phyloP scores from a whole-genome alignment of 192 early-diverging fungal genomes.

The Spizellomyces punctatus region DNA sequence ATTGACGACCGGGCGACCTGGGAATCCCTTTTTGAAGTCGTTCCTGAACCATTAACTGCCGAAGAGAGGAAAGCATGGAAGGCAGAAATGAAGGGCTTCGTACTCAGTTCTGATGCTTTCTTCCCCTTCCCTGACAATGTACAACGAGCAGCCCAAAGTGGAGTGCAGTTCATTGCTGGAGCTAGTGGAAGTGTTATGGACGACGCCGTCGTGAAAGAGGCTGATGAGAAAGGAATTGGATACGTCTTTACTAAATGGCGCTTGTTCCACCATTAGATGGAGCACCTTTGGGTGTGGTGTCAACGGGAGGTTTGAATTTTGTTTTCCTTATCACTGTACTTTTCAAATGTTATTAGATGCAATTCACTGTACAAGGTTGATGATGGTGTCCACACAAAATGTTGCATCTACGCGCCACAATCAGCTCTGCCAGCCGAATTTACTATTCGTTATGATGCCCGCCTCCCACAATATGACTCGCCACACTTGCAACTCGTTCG shows the following conservation, averaged over 20 bases:
- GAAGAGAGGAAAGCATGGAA: constrained; percentile 81
- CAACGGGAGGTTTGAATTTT: too few relatives aligned
- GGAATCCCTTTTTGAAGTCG: constrained; percentile 76
- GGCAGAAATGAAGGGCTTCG: constrained; percentile 69
- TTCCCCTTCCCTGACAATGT: constrained; percentile 99
- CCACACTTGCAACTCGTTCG: constrained; percentile 3
- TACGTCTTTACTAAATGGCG: constrained; percentile 85
- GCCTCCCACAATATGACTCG: not conserved
- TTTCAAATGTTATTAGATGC: too few relatives aligned
- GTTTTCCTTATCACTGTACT: too few relatives aligned
- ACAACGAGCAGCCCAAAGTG: constrained; percentile 79
- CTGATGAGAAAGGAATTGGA: constrained; percentile 81
- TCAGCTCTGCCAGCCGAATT: too few relatives aligned
- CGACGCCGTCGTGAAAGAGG: constrained; percentile 75
- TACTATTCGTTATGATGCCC: too few relatives aligned
- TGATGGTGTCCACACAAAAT: too few relatives aligned
- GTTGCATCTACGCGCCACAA: too few relatives aligned
- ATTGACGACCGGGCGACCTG: constrained; percentile 80
- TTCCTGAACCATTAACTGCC: constrained; percentile 78
- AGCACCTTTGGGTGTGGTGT: too few relatives aligned
- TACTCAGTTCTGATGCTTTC: constrained; percentile 96
- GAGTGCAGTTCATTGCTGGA: constrained; percentile 87
- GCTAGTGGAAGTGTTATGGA: constrained; percentile 93
- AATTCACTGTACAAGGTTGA: too few relatives aligned
- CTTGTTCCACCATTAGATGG: constrained; percentile 90